Base-by-base conservation (phyloP, 306 rosid species). In the Acacia confusa region DNA sequence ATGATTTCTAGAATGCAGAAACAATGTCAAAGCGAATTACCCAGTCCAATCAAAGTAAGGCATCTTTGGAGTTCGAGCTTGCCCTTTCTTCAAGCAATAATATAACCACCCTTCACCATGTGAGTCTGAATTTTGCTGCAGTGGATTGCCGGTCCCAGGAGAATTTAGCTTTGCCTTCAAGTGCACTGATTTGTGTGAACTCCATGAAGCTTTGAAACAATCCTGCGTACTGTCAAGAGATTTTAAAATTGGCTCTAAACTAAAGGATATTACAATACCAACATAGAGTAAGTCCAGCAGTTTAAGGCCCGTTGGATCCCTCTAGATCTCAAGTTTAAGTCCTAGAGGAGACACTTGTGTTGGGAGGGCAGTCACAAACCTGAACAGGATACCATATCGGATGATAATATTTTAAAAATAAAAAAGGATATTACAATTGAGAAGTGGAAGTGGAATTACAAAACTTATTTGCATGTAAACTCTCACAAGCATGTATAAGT, bases 31-130 rank as follows among this genome's bases (percentile, higher is more conserved):
- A 20, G 75, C 84, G 69, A 72, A 61, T 76, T 90, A 95, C 99
- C 99, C 99, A 13, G 98, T 90, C 98, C 99, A 95, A 72, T 93
- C 96, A 89, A 90, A 95, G 88, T 88, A 80, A 30, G 99, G 99
- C 83, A 90, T 78, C 82, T 92, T 95, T 80, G 94, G 87, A n/a
- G 88, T 81, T 84, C 92, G 94, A 85, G 89, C 81, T 79, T 91
- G 97, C 71, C 99, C 99, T 82, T 90, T 84, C 94, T 64, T 95
- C 84, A 82, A 22, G 89, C 94, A 93, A 84, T 92, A 93, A 84
- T 92, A 95, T 83, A 79, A 78, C 99, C 99, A 93, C 66, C 84
- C 95, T 76, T 95, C 94, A 80, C 78, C 86, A 38, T 44, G 81
- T 48, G 77, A 65, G 55, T 78, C 84, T 17, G 91, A 87, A 74